These are phyloP conservation scores for Monosporascus sp. DNA, from an alignment of 2,329 filamentous ascomycete species.

Conservation along the genomic window DNA sequence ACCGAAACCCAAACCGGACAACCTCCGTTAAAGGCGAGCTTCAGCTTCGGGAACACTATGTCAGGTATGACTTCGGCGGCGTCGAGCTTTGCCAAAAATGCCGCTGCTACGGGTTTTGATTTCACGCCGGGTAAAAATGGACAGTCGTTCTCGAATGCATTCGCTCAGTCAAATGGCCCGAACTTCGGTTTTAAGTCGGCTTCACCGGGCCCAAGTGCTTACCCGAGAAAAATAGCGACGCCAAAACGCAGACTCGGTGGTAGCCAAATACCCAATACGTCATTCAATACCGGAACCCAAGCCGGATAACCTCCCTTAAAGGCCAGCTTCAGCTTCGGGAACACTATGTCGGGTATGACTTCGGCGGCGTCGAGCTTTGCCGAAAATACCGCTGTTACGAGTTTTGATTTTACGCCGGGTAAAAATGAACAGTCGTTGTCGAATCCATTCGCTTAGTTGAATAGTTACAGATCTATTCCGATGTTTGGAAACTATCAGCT, in stretches of 20 bases:
- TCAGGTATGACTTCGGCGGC: no score
- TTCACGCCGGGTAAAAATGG: no score
- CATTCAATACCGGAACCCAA: background rate
- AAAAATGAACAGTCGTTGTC: slow-evolving; percentile 29
- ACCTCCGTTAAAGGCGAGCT: no score
- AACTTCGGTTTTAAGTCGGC: slow-evolving; percentile 10
- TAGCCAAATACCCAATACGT: background rate
- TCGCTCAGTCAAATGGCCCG: no score
- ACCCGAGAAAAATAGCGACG: background rate
- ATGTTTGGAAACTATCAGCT: slow-evolving; percentile 16
- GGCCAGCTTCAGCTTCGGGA: slow-evolving; percentile 23
- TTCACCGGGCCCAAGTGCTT: background rate
- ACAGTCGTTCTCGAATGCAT: no score
- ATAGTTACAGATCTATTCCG: slow-evolving; percentile 12
- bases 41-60: no score
- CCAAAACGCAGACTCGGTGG: background rate
- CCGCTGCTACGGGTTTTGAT: no score
- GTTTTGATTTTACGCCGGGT: slow-evolving; percentile 35
- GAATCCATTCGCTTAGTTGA: slow-evolving; percentile 22
- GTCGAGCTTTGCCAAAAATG: no score
- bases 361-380: slow-evolving; percentile 21
- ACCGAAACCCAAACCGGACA: no score
- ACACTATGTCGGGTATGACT: slow-evolving; percentile 7
- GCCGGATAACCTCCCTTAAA: background rate
- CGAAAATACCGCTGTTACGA: slow-evolving; percentile 12